These are phyloP conservation scores for Salvia sclarea DNA, from an alignment of 305 asterid genomes.

Conservation along the genomic window DNA sequence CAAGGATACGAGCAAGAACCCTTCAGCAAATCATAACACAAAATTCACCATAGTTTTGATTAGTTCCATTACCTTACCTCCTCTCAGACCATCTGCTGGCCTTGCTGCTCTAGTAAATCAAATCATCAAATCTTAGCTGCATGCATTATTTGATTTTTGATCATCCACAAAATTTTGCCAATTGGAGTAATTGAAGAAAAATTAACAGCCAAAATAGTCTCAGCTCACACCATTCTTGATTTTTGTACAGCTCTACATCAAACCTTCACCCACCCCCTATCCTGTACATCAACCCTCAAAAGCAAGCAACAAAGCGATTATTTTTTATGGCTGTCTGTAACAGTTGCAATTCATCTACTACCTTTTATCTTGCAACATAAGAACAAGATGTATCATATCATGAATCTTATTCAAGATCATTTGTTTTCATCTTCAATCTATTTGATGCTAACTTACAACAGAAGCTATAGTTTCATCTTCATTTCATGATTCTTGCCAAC, in stretches of 20 bases:
- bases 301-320: not conserved
- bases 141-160: not conserved
- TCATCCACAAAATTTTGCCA: constrained; percentile 24
- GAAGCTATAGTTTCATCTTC: not conserved
- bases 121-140: constrained; percentile 4
- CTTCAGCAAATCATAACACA: constrained; percentile 42
- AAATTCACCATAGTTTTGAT: constrained; percentile 11
- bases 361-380: not conserved
- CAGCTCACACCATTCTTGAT: constrained; percentile 19
- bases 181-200: constrained; percentile 22
- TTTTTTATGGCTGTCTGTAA: not conserved
- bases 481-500: not conserved
- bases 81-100: constrained; percentile 14
- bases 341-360: not conserved
- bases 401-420: too few species aligned
- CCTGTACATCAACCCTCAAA: not conserved
- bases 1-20: constrained; percentile 52
- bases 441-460: not conserved
- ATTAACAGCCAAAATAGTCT: constrained; percentile 27
- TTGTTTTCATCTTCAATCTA: not conserved
- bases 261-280: constrained; percentile 7
- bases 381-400: constrained; percentile 3
- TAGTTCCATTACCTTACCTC: constrained; percentile 9
- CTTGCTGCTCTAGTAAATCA: constrained; percentile 17
- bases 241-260: constrained; percentile 43